phyloP scores from a whole-genome alignment of 441 rosid genomes.

The Bruguiera hainesii region DNA sequence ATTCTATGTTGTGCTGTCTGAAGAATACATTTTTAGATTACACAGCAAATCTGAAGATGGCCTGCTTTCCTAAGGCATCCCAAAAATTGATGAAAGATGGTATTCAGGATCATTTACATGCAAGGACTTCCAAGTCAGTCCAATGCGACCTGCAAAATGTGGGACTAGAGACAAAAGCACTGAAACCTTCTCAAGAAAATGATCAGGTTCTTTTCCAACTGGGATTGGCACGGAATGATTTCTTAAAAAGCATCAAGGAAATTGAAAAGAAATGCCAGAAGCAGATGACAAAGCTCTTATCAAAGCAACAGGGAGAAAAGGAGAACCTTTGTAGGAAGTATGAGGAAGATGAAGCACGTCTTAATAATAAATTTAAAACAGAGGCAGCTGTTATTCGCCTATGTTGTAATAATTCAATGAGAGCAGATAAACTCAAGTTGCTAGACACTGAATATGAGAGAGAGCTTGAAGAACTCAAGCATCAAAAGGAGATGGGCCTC shows the following conservation, averaged over 20 bases:
- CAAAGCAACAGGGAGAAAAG: constrained; percentile 40
- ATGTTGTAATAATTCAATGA: constrained; percentile 29
- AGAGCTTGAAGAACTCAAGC: constrained; percentile 40
- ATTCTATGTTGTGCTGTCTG: constrained; percentile 51
- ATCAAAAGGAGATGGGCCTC: constrained; percentile 30
- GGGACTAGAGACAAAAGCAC: constrained; percentile 27
- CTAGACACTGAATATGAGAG: constrained; percentile 45
- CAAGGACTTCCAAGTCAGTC: constrained; percentile 17
- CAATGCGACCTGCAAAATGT: constrained; percentile 21
- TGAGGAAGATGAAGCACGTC: constrained; percentile 39
- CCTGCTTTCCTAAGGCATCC: constrained; percentile 33
- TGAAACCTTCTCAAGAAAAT: constrained; percentile 29
- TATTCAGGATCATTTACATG: constrained; percentile 25
- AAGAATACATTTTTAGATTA: constrained; percentile 53
- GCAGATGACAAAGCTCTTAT: constrained; percentile 40
- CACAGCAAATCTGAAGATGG: constrained; percentile 27
- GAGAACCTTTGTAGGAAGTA: constrained; percentile 30
- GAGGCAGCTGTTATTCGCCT: constrained; percentile 55
- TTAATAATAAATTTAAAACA: constrained; percentile 36
- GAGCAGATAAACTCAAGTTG: constrained; percentile 43
- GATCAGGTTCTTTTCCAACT: constrained; percentile 31
- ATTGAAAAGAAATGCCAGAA: constrained; percentile 50
- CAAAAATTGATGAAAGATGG: constrained; percentile 23
- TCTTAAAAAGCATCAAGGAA: constrained; percentile 41
- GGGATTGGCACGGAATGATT: constrained; percentile 41